Conservation (phyloP, 108 stramenopile species). For the Cyclotella kingstonii region DNA sequence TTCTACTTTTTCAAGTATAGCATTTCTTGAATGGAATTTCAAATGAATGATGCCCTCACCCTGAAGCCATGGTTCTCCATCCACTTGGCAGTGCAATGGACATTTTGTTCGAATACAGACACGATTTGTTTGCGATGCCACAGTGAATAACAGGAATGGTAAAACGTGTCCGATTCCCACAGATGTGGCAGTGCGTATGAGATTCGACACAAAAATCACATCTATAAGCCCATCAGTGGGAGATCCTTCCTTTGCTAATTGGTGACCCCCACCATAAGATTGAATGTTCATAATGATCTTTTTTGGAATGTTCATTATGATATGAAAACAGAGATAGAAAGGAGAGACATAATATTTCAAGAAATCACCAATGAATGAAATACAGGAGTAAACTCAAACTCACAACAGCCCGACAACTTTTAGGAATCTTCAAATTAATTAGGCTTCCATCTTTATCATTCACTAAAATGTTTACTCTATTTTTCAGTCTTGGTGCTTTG, state of each 20-base stretch:
- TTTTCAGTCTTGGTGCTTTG: conserved; percentile 38
- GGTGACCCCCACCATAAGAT: conserved; percentile 51
- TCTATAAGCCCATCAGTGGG: conserved; percentile 49
- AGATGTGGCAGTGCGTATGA: conserved; percentile 30
- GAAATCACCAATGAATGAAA: no score
- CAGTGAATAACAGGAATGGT: conserved; percentile 39
- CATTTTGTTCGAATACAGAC: conserved; percentile 38
- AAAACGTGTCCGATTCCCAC: conserved; percentile 24
- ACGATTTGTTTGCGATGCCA: conserved; percentile 42
- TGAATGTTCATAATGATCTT: conserved; percentile 52
- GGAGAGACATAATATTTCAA: no score
- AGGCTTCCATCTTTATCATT: conserved; percentile 32
- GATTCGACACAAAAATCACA: conserved; percentile 50
- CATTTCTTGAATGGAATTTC: conserved; percentile 39
- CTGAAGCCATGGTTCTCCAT: conserved; percentile 78
- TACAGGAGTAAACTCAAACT: background rate
- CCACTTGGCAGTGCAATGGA: conserved; percentile 65
- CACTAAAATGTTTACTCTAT: conserved; percentile 36
- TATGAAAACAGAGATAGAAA: no score
- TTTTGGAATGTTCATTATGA: background rate
- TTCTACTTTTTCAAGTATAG: conserved; percentile 30
- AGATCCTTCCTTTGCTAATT: conserved; percentile 35
- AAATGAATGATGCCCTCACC: conserved; percentile 43
- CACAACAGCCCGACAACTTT: conserved; percentile 39
- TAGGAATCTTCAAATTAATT: conserved; percentile 37